Evolutionary conservation across 352 stramenopile genomes (phyloP).

Genomic region (Phytophthora idaei): DNA sequence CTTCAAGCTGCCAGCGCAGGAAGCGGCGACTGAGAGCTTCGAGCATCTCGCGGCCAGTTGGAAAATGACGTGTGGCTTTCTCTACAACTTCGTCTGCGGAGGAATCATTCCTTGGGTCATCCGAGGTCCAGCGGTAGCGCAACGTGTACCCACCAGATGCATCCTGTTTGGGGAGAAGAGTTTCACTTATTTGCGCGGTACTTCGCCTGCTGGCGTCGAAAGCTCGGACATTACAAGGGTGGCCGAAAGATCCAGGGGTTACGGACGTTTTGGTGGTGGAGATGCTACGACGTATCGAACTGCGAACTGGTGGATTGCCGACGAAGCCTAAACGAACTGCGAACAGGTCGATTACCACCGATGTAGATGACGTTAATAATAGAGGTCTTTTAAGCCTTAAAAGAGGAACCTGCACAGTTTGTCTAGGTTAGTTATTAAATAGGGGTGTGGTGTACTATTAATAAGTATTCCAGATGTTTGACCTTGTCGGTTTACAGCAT

Average conservation of each 20-base stretch:
- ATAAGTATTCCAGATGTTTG: no score
- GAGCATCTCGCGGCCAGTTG: slow-evolving; percentile 2
- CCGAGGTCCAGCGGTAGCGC: neutral
- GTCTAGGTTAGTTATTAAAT: no score
- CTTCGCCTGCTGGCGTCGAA: neutral
- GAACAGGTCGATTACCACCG: no score
- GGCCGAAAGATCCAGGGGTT: neutral
- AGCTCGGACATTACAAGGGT: neutral
- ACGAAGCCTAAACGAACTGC: no score
- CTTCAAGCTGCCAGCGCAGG: slow-evolving; percentile 3
- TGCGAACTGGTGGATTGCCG: no score
- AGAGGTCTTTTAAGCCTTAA: no score
- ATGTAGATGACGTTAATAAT: no score
- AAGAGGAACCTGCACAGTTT: no score
- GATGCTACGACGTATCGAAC: no score
- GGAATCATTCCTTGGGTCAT: neutral
- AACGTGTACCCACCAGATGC: slow-evolving; percentile 6
- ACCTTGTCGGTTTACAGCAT: no score
- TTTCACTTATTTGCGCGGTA: neutral
- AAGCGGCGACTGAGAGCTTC: slow-evolving; percentile 1
- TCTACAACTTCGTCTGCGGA: neutral
- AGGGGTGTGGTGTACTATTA: no score
- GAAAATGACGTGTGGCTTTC: neutral
- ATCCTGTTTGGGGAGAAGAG: neutral
- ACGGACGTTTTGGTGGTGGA: no score